Evolutionary conservation across 2,329 filamentous ascomycete species (phyloP).

Genomic region (Hyphodiscus sp.): DNA sequence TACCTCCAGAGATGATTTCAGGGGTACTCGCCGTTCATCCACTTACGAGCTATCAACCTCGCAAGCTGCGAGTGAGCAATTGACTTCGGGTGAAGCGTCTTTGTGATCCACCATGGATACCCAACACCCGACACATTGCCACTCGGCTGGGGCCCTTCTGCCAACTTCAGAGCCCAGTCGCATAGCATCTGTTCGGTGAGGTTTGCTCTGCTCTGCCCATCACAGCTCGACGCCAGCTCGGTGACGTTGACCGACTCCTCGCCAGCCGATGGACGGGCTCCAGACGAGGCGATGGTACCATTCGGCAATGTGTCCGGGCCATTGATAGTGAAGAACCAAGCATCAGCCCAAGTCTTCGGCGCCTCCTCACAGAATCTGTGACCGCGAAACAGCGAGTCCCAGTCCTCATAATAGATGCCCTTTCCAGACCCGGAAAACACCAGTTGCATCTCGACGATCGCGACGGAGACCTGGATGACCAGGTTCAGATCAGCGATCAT

Average conservation of each 20-base stretch:
- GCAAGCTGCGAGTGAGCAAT: slow-evolving; percentile 4
- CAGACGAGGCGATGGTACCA: not conserved
- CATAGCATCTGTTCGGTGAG: not conserved
- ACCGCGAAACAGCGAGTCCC: slow-evolving; percentile 5
- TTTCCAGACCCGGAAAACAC: slow-evolving; percentile 3
- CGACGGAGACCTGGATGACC: slow-evolving; percentile 3
- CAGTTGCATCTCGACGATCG: slow-evolving; percentile 6
- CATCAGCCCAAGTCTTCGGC: slow-evolving; percentile 3
- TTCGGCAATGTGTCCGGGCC: slow-evolving; percentile 6
- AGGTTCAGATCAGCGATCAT: slow-evolving; percentile 5
- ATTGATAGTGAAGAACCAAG: slow-evolving; percentile 11
- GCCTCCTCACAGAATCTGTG: slow-evolving; percentile 9
- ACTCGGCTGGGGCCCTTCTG: not conserved
- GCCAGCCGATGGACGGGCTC: not conserved
- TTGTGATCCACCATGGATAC: slow-evolving; percentile 11
- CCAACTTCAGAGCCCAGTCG: slow-evolving; percentile 1
- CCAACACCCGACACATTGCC: not conserved
- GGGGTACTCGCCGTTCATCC: slow-evolving; percentile 5
- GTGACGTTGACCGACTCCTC: not conserved
- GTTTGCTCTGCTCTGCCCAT: not conserved
- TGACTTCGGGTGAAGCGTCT: slow-evolving; percentile 8
- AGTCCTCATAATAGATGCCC: slow-evolving; percentile 6
- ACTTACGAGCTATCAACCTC: slow-evolving; percentile 3
- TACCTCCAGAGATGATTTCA: no score
- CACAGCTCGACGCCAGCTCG: not conserved